Conservation (phyloP, 202 grass and related monocot species). For the Panicum hallii region DNA sequence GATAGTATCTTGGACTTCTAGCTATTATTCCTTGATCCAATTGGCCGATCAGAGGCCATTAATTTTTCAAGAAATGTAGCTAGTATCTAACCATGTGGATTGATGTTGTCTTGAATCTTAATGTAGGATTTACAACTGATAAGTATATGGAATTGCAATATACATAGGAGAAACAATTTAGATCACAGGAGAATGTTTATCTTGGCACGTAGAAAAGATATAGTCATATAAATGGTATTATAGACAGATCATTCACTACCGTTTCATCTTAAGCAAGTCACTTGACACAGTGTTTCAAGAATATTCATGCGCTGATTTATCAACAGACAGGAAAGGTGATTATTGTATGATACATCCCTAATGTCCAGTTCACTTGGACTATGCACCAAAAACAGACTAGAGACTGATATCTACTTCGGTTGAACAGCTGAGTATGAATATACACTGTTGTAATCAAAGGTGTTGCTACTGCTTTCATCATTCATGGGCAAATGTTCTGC, state of each 20-base stretch:
- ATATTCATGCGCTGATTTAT: slow-evolving; percentile 36
- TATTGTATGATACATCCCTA: slow-evolving; percentile 31
- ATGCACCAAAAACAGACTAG: slow-evolving; percentile 31
- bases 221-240: slow-evolving; percentile 14
- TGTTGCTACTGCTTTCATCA: slow-evolving; percentile 51
- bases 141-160: slow-evolving; percentile 12
- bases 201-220: slow-evolving; percentile 11
- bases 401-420: slow-evolving; percentile 58
- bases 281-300: slow-evolving; percentile 19
- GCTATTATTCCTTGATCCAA: slow-evolving; percentile 21
- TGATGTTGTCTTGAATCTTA: neutral
- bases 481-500: slow-evolving; percentile 46
- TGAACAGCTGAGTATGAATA: slow-evolving; percentile 55
- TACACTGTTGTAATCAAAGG: slow-evolving; percentile 66
- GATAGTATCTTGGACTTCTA: neutral
- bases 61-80: slow-evolving; percentile 7
- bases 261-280: slow-evolving; percentile 32
- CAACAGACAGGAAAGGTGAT: slow-evolving; percentile 16
- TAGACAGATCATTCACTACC: slow-evolving; percentile 11
- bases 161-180: neutral
- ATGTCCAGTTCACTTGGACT: slow-evolving; percentile 32
- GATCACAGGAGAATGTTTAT: slow-evolving; percentile 10
- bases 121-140: slow-evolving; percentile 24
- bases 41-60: slow-evolving; percentile 7
- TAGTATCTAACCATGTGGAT: slow-evolving; percentile 2